phyloP scores from a whole-genome alignment of 2,329 filamentous ascomycete species.

The Diplodia sapinea region DNA sequence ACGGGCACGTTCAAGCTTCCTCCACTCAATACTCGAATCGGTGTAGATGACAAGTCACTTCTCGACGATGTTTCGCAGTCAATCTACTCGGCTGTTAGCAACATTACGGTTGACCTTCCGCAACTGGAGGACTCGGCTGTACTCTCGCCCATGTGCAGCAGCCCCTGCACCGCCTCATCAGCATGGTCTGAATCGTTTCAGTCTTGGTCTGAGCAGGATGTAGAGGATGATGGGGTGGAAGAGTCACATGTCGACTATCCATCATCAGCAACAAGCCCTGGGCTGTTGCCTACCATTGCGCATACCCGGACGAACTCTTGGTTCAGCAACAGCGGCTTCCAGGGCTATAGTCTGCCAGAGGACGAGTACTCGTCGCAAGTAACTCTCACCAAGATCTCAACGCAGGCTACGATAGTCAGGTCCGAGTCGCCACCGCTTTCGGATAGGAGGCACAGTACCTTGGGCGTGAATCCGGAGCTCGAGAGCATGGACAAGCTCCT shows the following conservation, averaged over 20 bases:
- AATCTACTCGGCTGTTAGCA: not conserved
- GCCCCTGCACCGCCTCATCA: constrained; percentile 5
- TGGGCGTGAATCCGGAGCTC: constrained; percentile 10
- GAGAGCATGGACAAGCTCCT: constrained; percentile 22
- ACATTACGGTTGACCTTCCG: constrained; percentile 9
- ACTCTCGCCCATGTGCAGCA: constrained; percentile 11
- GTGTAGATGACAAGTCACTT: constrained; percentile 1
- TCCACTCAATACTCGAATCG: constrained; percentile 3
- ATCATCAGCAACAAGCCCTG: constrained; percentile 9
- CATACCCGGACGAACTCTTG: constrained; percentile 12
- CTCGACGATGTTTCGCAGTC: constrained; percentile 2
- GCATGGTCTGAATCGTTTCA: constrained; percentile 7
- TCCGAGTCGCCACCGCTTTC: constrained; percentile 1
- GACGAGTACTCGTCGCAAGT: constrained; percentile 39
- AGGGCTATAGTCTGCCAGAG: constrained; percentile 43
- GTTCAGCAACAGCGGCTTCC: constrained; percentile 37
- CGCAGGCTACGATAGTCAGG: constrained; percentile 22
- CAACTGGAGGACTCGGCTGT: constrained; percentile 11
- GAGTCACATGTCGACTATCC: not conserved
- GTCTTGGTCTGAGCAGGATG: constrained; percentile 9
- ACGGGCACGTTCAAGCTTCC: not conserved
- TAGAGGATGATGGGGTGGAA: not conserved
- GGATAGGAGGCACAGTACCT: constrained; percentile 1
- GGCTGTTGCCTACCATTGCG: not conserved
- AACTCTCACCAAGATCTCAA: constrained; percentile 38